Percentiles rank a stretch among this genome's conserved stretches.
Evolutionary conservation across 148 eudicot genomes (phyloP).

Genomic region (Selenicereus undatus): DNA sequence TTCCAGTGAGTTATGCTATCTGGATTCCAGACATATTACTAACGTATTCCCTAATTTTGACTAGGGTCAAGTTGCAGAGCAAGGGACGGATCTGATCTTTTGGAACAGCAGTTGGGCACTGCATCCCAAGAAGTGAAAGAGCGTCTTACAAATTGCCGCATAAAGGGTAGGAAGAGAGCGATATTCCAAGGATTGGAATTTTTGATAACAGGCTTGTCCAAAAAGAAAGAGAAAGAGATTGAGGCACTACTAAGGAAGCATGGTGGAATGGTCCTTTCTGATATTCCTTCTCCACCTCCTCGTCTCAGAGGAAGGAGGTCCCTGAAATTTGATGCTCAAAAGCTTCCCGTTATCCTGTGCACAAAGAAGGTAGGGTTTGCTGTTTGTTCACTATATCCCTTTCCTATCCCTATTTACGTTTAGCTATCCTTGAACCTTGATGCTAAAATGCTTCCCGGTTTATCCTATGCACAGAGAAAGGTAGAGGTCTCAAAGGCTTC

Average conservation of each 20-base stretch:
- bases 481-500: too few relatives aligned
- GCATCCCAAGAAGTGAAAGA: conserved; percentile 46
- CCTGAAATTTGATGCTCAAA: conserved; percentile 36
- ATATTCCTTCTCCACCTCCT: conserved; percentile 57
- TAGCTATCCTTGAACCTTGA: too few relatives aligned
- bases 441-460: too few relatives aligned
- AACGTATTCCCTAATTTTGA: conserved; percentile 14
- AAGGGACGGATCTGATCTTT: conserved; percentile 28
- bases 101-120: conserved; percentile 28
- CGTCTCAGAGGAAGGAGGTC: conserved; percentile 43
- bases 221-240: conserved; percentile 57
- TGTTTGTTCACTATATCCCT: neutral
- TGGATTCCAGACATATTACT: conserved; percentile 1
- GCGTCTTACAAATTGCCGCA: conserved; percentile 33
- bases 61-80: conserved; percentile 36
- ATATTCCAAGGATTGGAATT: conserved; percentile 66
- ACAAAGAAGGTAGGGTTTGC: conserved; percentile 50
- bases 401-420: neutral
- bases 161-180: conserved; percentile 36
- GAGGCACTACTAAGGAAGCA: conserved; percentile 54
- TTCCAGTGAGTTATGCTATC: conserved; percentile 5
- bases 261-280: conserved; percentile 76
- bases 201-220: conserved; percentile 75
- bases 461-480: too few relatives aligned
- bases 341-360: conserved; percentile 70